Percentiles rank a stretch among this genome's conserved stretches.
phyloP scores from a whole-genome alignment of 805 yeast genomes.

The Pichia phayaonensis region DNA sequence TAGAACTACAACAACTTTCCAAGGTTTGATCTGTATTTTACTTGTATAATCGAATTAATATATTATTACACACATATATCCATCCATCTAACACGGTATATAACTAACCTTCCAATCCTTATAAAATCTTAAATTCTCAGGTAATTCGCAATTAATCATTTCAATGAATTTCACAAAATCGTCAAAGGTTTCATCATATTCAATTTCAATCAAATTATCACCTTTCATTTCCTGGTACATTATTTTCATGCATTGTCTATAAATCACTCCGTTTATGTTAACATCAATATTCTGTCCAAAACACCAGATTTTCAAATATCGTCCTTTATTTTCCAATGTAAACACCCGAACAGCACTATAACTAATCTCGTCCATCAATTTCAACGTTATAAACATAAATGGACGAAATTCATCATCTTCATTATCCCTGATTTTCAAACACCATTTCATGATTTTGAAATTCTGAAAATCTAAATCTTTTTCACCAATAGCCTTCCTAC shows the following conservation, averaged over 20 bases:
- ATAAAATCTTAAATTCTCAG: conserved; percentile 20
- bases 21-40: not conserved
- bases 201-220: conserved; percentile 24
- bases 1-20: not conserved
- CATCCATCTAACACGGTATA: conserved; percentile 11
- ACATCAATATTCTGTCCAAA: conserved; percentile 35
- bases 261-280: not conserved
- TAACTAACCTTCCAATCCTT: conserved; percentile 27
- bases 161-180: conserved; percentile 26
- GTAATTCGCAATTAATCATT: conserved; percentile 28
- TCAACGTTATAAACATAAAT: conserved; percentile 30
- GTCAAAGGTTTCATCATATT: conserved; percentile 28
- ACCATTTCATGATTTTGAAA: conserved; percentile 18
- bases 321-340: conserved; percentile 15
- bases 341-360: conserved; percentile 35
- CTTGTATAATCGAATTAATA: no score
- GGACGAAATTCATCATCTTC: conserved; percentile 28
- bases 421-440: conserved; percentile 14
- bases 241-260: conserved; percentile 34
- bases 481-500: conserved; percentile 36
- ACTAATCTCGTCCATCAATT: conserved; percentile 36
- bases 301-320: conserved; percentile 37
- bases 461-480: conserved; percentile 26
- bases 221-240: conserved; percentile 25
- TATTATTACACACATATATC: no score